These are phyloP conservation scores for Filosporella fistucella DNA, from an alignment of 495 filamentous ascomycete species.

Conservation along the genomic window DNA sequence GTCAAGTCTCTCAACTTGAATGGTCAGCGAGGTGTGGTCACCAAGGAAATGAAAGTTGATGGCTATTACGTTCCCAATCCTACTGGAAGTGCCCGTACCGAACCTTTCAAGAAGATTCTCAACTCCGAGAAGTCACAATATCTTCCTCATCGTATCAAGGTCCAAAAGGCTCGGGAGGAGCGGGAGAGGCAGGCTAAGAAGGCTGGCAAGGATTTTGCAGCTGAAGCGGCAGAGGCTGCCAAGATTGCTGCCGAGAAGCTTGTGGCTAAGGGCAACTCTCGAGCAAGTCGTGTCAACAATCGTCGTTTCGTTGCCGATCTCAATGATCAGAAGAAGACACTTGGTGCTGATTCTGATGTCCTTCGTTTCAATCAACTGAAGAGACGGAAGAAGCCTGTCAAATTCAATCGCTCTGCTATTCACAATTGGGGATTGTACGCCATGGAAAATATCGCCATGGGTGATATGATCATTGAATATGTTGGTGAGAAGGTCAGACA, in stretches of 20 bases:
- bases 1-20: conserved; percentile 74
- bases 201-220: conserved; percentile 58
- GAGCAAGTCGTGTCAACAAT: conserved; percentile 91
- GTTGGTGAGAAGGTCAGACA: conserved; percentile 97
- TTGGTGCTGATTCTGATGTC: conserved; percentile 80
- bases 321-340: conserved; percentile 84
- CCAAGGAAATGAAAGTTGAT: conserved; percentile 48
- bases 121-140: conserved; percentile 98
- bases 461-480: conserved; percentile 99
- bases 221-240: conserved; percentile 63
- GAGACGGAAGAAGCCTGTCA: conserved; percentile 98
- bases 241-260: conserved; percentile 75
- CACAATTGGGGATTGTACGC: conserved; percentile 99
- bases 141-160: conserved; percentile 92
- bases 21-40: conserved; percentile 16
- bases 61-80: conserved; percentile 88
- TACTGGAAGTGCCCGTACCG: conserved; percentile 82
- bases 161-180: conserved; percentile 84
- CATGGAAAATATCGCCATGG: conserved; percentile 92
- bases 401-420: conserved; percentile 95
- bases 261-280: conserved; percentile 71
- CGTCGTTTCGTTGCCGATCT: conserved; percentile 90
- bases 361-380: conserved; percentile 98
- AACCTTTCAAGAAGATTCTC: conserved; percentile 88
- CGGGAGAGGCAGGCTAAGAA: conserved; percentile 75